A percentile compares a stretch with the other conserved stretches of the same genome.
Conservation (phyloP, 306 rosid species). For the Pyrus communis region DNA sequence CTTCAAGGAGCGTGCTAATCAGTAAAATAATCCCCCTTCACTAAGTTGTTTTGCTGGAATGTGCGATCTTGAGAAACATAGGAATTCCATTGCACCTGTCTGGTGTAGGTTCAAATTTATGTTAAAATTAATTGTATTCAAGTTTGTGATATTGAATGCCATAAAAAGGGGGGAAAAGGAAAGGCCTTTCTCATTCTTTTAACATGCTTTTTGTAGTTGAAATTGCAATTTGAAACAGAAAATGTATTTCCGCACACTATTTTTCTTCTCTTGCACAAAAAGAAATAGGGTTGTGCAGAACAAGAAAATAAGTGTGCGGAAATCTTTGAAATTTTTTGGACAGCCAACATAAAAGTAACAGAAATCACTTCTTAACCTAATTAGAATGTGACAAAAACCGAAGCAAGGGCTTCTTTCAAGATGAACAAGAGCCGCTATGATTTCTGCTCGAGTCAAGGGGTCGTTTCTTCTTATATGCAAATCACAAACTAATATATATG, state of each 20-base stretch:
- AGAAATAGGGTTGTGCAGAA: not conserved
- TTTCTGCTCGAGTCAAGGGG: no score
- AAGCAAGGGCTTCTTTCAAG: no score
- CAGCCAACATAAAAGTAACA: no score
- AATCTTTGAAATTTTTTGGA: not conserved
- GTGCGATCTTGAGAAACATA: not conserved
- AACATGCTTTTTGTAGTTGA: not conserved
- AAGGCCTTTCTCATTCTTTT: not conserved
- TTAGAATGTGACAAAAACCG: no score
- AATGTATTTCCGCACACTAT: not conserved
- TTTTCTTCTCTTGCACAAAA: not conserved
- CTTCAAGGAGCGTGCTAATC: not conserved
- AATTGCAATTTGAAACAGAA: not conserved
- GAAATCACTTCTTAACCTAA: no score
- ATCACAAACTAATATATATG: no score
- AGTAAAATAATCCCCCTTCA: not conserved
- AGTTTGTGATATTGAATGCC: not conserved
- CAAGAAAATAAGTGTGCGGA: not conserved
- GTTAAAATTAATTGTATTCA: not conserved
- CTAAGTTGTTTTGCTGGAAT: not conserved
- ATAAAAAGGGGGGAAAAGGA: not conserved
- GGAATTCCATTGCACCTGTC: not conserved
- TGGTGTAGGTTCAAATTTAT: constrained; percentile 4
- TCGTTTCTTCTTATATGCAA: no score
- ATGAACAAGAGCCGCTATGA: no score